Evolutionary conservation across 768 basidiomycete species (phyloP), one percentile per base, ranked within the genome.

Genomic region (Lactarius deliciosus): DNA sequence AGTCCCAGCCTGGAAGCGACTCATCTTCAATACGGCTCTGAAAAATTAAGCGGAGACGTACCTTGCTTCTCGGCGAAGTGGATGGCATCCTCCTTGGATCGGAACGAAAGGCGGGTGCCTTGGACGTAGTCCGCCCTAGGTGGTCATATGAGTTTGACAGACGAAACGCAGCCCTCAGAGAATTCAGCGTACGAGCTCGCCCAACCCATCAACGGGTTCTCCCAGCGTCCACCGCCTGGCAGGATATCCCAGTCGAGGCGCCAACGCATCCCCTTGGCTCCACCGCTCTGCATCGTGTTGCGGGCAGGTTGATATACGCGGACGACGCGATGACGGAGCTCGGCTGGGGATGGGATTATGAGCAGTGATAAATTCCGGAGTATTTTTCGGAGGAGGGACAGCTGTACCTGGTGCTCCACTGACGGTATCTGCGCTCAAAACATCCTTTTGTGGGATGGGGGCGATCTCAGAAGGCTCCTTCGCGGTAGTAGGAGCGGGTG

Each of bases 31-130:
- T 70, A 41, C 58, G 30, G 15, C 53, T 25, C 50, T 34, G 64
- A 68, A 34, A 11, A 20, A 25, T 10, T 38, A 20, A 40, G 43
- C 38, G 47, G 64, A 69, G 25, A 67, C 80, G 55, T 71, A 88
- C 94, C 96, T 83, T 98, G 96, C 80, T 95, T 97, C 82, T 97
- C 96, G 28, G 94, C 91, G 75, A 98, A 98, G 73, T 93, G 91
- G 61, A 96, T 82, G 40, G 96, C 96, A 73, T 94, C 93, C 74
- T 94, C 92, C 78, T 91, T 92, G 62, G 86, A 87, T 72, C 83
- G 82, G 85, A 98, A 98, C 45, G 86, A 83, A 68, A 96, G 63
- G 5, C 89, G 86, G 4, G 92, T 92, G 22, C 91, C 94, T 75
- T 98, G 95, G 89, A 96, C 91, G 77, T 97, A 98, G 77, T 98